phyloP scores from a whole-genome alignment of 805 yeast species.

The Isabelozyma pseudorhagii region DNA sequence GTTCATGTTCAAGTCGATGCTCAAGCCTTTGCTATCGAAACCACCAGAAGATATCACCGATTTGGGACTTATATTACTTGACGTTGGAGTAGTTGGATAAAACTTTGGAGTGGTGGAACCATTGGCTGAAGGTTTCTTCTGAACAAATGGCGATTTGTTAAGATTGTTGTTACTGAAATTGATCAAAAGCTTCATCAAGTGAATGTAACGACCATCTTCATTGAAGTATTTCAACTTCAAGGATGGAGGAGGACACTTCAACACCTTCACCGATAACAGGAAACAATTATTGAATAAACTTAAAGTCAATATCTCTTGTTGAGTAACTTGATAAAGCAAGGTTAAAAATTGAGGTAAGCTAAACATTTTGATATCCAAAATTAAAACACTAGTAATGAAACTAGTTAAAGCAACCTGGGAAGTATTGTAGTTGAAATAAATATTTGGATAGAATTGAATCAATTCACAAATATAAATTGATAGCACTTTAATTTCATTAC shows the following conservation, averaged over 20 bases:
- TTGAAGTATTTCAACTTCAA: conserved; percentile 44
- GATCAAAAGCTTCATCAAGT: conserved; percentile 34
- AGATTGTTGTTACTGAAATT: conserved; percentile 21
- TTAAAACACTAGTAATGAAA: conserved; percentile 40
- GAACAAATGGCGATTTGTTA: not conserved
- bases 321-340: conserved; percentile 16
- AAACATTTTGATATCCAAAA: conserved; percentile 29
- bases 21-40: not conserved
- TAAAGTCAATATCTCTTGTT: conserved; percentile 15
- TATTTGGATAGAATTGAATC: conserved; percentile 57
- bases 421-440: conserved; percentile 55
- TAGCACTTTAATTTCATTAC: conserved; percentile 51
- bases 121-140: conserved; percentile 1
- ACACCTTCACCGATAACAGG: conserved; percentile 30
- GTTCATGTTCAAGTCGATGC: not conserved
- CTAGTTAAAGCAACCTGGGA: conserved; percentile 46
- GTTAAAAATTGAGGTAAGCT: conserved; percentile 15
- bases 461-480: conserved; percentile 65
- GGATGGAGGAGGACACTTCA: conserved; percentile 46
- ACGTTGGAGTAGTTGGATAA: conserved; percentile 26
- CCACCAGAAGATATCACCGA: not conserved
- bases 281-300: conserved; percentile 13
- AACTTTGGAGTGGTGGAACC: conserved; percentile 6
- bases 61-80: conserved; percentile 20
- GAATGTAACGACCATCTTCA: conserved; percentile 30